These are phyloP conservation scores for Penicillium argentinense DNA, from an alignment of 495 filamentous ascomycete species.

Conservation along the genomic window DNA sequence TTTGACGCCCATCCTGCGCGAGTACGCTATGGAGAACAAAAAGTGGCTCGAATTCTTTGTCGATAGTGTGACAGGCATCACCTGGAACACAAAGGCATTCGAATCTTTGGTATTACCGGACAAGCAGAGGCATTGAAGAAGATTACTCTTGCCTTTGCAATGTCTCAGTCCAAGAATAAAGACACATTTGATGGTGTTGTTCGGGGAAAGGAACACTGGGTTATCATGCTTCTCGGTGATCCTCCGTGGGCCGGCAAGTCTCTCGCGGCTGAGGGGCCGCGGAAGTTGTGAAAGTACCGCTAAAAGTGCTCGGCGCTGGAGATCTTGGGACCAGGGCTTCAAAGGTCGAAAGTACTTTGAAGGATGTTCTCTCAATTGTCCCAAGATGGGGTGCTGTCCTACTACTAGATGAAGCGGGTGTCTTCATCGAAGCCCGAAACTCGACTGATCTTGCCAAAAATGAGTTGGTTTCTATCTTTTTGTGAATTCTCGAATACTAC, in stretches of 20 bases:
- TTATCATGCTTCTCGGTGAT: slow-evolving; percentile 38
- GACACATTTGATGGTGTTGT: slow-evolving; percentile 32
- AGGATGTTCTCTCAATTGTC: slow-evolving; percentile 49
- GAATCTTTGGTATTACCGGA: slow-evolving; percentile 50
- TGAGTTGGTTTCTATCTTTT: slow-evolving; percentile 50
- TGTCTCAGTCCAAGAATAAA: slow-evolving; percentile 23
- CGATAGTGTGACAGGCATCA: slow-evolving; percentile 38
- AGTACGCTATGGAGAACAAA: slow-evolving; percentile 35
- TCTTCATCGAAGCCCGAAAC: slow-evolving; percentile 43
- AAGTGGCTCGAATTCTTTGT: slow-evolving; percentile 44
- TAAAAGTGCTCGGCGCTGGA: slow-evolving; percentile 48
- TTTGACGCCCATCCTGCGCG: slow-evolving; percentile 16
- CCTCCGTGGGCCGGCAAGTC: slow-evolving; percentile 46
- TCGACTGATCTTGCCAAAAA: slow-evolving; percentile 36
- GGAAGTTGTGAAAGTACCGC: slow-evolving; percentile 28
- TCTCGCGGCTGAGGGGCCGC: slow-evolving; percentile 41
- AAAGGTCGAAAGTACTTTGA: slow-evolving; percentile 50
- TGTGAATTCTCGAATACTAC: slow-evolving; percentile 54
- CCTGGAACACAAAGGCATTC: slow-evolving; percentile 55
- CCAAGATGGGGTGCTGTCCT: slow-evolving; percentile 47
- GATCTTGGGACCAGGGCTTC: slow-evolving; percentile 53
- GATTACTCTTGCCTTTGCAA: slow-evolving; percentile 29
- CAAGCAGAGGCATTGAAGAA: slow-evolving; percentile 26
- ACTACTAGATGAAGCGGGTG: slow-evolving; percentile 48
- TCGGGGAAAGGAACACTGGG: slow-evolving; percentile 32